A percentile compares a stretch with the other conserved stretches of the same genome.
Evolutionary conservation across 352 stramenopile genomes (phyloP).

Genomic region (Peronospora tabacina): DNA sequence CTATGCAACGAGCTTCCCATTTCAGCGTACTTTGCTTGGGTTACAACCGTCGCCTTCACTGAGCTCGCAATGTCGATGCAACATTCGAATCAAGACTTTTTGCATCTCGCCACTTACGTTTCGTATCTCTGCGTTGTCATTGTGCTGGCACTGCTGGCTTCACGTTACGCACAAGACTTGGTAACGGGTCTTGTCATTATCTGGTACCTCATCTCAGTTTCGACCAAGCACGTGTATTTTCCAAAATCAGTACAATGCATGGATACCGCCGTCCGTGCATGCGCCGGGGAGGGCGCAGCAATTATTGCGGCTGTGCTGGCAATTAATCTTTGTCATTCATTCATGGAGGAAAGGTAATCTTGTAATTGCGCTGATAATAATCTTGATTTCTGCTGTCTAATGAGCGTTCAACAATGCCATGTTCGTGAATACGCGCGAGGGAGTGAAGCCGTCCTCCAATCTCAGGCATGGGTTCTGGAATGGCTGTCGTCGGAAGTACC

Average conservation of each 20-base stretch:
- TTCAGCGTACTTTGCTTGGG: slow-evolving; percentile 74
- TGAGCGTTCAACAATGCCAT: slow-evolving; percentile 9
- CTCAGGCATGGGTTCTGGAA: slow-evolving; percentile 31
- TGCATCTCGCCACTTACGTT: slow-evolving; percentile 55
- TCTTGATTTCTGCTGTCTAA: slow-evolving; percentile 6
- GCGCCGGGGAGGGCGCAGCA: slow-evolving; percentile 47
- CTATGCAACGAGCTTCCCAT: slow-evolving; percentile 68
- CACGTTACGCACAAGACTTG: slow-evolving; percentile 55
- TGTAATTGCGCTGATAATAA: neutral
- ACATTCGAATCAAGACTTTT: slow-evolving; percentile 37
- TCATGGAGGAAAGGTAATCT: slow-evolving; percentile 57
- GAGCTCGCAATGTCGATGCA: slow-evolving; percentile 67
- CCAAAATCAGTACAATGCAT: slow-evolving; percentile 34
- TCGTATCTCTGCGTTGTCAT: slow-evolving; percentile 52
- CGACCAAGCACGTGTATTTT: slow-evolving; percentile 44
- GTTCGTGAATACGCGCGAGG: slow-evolving; percentile 4
- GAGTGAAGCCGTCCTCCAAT: slow-evolving; percentile 37
- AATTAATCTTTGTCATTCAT: slow-evolving; percentile 43
- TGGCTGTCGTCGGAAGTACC: slow-evolving; percentile 31
- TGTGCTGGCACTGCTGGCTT: slow-evolving; percentile 49
- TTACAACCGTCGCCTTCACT: slow-evolving; percentile 57
- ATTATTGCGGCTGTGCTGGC: slow-evolving; percentile 49
- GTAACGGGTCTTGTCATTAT: slow-evolving; percentile 51
- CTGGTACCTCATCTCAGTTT: slow-evolving; percentile 67
- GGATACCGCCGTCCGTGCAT: slow-evolving; percentile 54